Percentiles rank a stretch among this genome's conserved stretches.
phyloP scores from a whole-genome alignment of 345 rosid species.

The Gossypium mustelinum region DNA sequence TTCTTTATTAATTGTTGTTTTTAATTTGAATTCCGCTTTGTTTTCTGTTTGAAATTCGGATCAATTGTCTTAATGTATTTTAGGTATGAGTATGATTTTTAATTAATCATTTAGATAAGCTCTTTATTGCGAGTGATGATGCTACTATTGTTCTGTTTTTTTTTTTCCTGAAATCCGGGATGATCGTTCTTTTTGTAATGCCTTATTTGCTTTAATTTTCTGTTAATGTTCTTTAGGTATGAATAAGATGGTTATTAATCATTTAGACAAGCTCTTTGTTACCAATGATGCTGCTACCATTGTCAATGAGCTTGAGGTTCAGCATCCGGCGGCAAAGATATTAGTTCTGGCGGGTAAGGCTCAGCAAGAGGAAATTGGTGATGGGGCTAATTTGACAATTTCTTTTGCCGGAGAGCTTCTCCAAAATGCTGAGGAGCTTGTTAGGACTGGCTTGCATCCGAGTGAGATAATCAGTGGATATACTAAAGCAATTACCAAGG shows the following conservation, averaged over 20 bases:
- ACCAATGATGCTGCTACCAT: slow-evolving; percentile 96
- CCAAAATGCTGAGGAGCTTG: slow-evolving; percentile 92
- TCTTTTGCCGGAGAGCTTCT: slow-evolving; percentile 96
- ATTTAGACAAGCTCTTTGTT: slow-evolving; percentile 83
- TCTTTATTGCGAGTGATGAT: neutral
- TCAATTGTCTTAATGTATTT: neutral
- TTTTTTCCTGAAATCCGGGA: neutral
- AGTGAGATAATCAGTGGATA: slow-evolving; percentile 98
- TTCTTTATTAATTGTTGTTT: neutral
- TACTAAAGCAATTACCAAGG: slow-evolving; percentile 67
- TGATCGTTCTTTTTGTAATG: neutral
- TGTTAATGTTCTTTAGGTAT: slow-evolving; percentile 44
- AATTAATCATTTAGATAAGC: no score
- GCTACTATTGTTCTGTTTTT: neutral
- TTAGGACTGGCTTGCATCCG: slow-evolving; percentile 85
- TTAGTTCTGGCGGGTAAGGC: slow-evolving; percentile 91
- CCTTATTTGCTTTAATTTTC: neutral
- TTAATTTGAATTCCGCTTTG: neutral
- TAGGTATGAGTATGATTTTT: no score
- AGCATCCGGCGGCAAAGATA: slow-evolving; percentile 95
- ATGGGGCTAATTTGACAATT: slow-evolving; percentile 86
- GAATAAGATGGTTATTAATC: slow-evolving; percentile 99
- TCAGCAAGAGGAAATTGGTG: slow-evolving; percentile 98
- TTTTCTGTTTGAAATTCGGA: neutral
- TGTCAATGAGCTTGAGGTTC: slow-evolving; percentile 93